Conservation (phyloP, 345 rosid species). For the Ceriops decandra region DNA sequence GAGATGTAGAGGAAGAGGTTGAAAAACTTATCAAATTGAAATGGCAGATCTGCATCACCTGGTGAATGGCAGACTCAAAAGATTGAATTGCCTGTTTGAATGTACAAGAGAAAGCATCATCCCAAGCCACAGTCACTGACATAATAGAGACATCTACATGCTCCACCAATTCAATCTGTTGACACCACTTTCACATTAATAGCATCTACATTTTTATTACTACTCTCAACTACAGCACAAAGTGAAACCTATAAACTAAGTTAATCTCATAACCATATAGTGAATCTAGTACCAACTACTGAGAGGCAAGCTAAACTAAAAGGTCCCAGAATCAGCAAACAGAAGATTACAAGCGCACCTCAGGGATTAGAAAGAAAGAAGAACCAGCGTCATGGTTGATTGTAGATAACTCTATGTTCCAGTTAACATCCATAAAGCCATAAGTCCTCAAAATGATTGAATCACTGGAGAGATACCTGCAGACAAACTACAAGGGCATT, state of each 20-base stretch:
- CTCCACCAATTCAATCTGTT: constrained; percentile 87
- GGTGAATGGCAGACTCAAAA: constrained; percentile 47
- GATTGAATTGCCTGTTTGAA: constrained; percentile 62
- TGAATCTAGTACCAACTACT: neutral
- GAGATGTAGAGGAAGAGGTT: neutral
- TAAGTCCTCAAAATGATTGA: constrained; percentile 51
- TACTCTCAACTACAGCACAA: constrained; percentile 6
- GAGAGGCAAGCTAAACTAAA: neutral
- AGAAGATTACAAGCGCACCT: constrained; percentile 44
- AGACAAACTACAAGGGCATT: constrained; percentile 29
- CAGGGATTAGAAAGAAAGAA: constrained; percentile 71
- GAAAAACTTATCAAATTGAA: neutral
- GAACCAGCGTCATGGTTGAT: constrained; percentile 59
- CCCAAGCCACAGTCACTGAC: constrained; percentile 74
- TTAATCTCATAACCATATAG: neutral
- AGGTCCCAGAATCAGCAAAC: neutral
- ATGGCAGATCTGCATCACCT: constrained; percentile 43
- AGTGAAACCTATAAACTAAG: constrained; percentile 8
- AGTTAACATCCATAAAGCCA: constrained; percentile 66
- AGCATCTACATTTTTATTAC: neutral
- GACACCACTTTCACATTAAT: constrained; percentile 14
- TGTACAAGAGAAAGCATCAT: constrained; percentile 41
- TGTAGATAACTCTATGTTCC: constrained; percentile 36
- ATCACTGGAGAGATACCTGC: constrained; percentile 79
- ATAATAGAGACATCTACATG: constrained; percentile 54